These are phyloP conservation scores for Epichloe bromicola DNA, from an alignment of 2,329 filamentous ascomycete species.

Conservation along the genomic window DNA sequence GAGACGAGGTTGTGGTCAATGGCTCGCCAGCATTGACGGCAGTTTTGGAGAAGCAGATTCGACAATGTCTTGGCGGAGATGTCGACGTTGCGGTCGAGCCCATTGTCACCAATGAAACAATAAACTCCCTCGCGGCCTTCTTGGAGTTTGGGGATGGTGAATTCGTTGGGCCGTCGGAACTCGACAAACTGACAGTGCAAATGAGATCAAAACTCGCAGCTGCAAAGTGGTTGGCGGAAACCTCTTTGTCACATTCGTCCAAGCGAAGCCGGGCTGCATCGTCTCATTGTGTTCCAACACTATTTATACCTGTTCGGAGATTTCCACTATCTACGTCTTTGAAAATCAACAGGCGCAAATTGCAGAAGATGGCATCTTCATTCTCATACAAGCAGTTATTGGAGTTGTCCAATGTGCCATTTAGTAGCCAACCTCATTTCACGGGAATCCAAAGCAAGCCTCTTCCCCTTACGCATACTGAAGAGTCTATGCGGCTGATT, in stretches of 20 bases:
- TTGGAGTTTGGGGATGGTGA: conserved; percentile 32
- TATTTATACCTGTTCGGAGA: conserved; percentile 34
- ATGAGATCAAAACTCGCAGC: conserved; percentile 31
- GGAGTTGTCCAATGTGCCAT: conserved; percentile 19
- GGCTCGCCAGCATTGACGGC: conserved; percentile 28
- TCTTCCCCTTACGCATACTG: conserved; percentile 32
- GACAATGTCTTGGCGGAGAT: conserved; percentile 31
- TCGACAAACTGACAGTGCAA: conserved; percentile 23
- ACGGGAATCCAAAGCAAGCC: conserved; percentile 28
- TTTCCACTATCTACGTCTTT: conserved; percentile 37
- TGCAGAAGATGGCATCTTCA: conserved; percentile 31
- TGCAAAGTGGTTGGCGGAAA: conserved; percentile 30
- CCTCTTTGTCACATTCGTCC: conserved; percentile 22
- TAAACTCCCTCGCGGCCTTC: conserved; percentile 33
- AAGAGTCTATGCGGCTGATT: conserved; percentile 33
- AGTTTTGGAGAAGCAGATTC: conserved; percentile 33
- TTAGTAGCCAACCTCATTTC: conserved; percentile 21
- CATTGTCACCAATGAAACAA: conserved; percentile 30
- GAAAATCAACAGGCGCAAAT: conserved; percentile 35
- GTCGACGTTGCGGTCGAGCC: conserved; percentile 37
- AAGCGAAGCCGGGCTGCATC: conserved; percentile 16
- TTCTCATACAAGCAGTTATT: conserved; percentile 31
- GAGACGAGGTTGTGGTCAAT: conserved; percentile 27
- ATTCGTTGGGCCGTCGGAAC: conserved; percentile 24
- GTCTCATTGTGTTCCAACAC: conserved; percentile 29